Conservation (phyloP, 352 stramenopile genomes). For the Globisporangium nodosum region DNA sequence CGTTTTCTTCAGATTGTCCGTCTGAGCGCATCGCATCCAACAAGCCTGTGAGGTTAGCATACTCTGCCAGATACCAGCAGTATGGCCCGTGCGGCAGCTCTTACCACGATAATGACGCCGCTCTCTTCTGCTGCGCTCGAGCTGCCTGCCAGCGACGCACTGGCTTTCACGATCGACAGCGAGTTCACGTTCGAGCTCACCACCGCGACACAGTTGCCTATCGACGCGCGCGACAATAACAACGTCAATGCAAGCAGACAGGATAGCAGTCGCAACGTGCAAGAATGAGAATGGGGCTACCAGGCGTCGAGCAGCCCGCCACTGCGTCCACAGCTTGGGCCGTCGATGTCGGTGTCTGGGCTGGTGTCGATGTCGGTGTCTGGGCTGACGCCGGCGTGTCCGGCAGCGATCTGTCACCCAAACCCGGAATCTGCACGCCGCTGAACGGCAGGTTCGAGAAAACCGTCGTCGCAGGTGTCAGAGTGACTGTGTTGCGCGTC, state of each 20-base stretch:
- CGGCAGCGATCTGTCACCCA: not conserved
- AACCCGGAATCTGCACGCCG: too few relatives aligned
- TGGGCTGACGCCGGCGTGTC: not conserved
- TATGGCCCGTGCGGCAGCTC: not conserved
- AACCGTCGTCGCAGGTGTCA: not conserved
- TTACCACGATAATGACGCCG: constrained; percentile 10
- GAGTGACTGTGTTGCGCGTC: not conserved
- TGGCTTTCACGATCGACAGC: constrained; percentile 1
- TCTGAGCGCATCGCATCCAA: not conserved
- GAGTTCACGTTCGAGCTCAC: constrained; percentile 10
- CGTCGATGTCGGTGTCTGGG: not conserved
- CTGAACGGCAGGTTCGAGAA: not conserved
- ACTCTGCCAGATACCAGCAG: not conserved
- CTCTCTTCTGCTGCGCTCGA: constrained; percentile 7
- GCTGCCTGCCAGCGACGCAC: constrained; percentile 5
- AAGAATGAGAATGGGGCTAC: not conserved
- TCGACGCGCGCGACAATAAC: not conserved
- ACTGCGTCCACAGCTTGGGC: not conserved
- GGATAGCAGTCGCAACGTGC: not conserved
- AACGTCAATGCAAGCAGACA: not conserved
- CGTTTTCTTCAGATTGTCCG: constrained; percentile 2
- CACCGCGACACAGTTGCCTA: constrained; percentile 8
- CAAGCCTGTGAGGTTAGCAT: not conserved
- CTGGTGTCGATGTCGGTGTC: not conserved
- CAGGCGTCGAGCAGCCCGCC: not conserved